Base-by-base conservation (phyloP, 1,284 basidiomycete genomes). In the Prillingera fragicola region DNA sequence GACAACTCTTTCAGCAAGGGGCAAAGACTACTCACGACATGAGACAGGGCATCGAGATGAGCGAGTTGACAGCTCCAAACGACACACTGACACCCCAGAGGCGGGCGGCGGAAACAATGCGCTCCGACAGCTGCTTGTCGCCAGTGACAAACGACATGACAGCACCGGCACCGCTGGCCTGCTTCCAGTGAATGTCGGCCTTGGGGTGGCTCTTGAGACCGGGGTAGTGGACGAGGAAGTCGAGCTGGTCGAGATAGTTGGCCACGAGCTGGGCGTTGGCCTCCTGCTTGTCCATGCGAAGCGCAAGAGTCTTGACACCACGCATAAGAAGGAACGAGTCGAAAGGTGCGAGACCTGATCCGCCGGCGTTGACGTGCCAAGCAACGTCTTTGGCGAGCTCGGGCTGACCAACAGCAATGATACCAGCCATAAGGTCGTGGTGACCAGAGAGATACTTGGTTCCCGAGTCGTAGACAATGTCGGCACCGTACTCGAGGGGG, bases 41-140 rank as follows among this genome's bases (percentile, higher is more conserved):
- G 58, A 92, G 83, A 71, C 95, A 98, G 33, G 95, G 95, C 95
- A 99, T 98, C 59, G 88, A 92, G 73, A 98, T 98, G 66, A 99
- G 73, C 64, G 86, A 90, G 76, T 99, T 98, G 58, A 99, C 92
- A 57, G 89, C 92, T 24, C 95, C 95, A 67, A 99, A 98, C 60
- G 87, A 91, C 59, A 98, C 95, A 54, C 85, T 90, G 64, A 99
- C 96, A 25, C 94, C 90, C 92, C 94, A 98, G 24, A 99, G 75
- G 38, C 89, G 79, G 8, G 94, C 87, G 1, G 84, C 85, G 6
- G 86, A 91, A 8, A 98, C 91, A 52, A 98, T 88, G 48, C 84
- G 80, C 72, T 97, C 91, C 63, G 87, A 92, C 46, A 96, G 69
- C 43, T 79, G 81, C 65, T 90, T 91, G 74, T 91, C 85, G 18